Evolutionary conservation across 129 eudicot genomes (phyloP), one percentile per base, ranked within the genome.

Genomic region (Pulicaria dysenterica): DNA sequence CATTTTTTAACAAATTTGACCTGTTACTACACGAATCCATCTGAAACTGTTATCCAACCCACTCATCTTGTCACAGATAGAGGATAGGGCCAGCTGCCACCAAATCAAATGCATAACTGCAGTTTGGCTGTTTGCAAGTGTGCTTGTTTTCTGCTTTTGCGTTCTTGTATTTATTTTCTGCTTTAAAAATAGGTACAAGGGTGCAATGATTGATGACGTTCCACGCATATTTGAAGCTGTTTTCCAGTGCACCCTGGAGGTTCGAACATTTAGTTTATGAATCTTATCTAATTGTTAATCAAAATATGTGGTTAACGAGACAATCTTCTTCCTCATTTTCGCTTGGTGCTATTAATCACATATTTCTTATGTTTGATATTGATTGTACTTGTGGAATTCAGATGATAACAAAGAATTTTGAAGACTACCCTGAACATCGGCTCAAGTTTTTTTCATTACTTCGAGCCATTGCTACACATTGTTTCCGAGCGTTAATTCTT

Each of bases 351-450:
- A 63, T 72, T 43, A n/a, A n/a, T n/a, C n/a, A 40, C 60, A 8
- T 31, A 6, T 56, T 14, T 61, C 12, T 58, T 54, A 48, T 77
- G 44, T 47, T 72, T 77, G 45, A 72, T 55, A 40, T 60, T 38
- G 6, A 6, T 43, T 24, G 40, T 74, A 57, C 44, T 62, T 58
- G 12, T 15, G 59, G 64, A 79, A 64, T 59, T 38, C 84, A 95
- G 99, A 95, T 95, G 99, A 95, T 95, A 36, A 95, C 99, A 2
- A 95, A 91, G 81, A 95, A 95, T 75, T 95, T 95, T 68, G 99
- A 95, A 80, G 99, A 95, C 79, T 95, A 95, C 85, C 99, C 99
- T 4, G 99, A 95, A 84, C 97, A 95, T 68, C 89, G 99, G 61
- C 92, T 95, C 73, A 95, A 95, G 88, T 95, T 95, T 74, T 95